A percentile compares a stretch with the other conserved stretches of the same genome.
Conservation (phyloP, 805 yeast genomes). For the Novakomyces olei region DNA sequence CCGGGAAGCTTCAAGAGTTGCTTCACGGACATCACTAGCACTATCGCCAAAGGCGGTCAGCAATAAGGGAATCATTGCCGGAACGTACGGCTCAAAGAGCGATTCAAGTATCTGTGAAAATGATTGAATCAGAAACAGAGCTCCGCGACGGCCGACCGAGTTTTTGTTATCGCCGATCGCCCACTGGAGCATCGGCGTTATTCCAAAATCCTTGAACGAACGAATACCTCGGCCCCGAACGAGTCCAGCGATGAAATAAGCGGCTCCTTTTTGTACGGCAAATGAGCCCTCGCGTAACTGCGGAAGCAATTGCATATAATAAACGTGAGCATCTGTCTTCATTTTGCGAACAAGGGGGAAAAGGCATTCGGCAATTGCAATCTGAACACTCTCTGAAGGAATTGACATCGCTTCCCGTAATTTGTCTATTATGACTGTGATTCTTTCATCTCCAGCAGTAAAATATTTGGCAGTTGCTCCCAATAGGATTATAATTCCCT, state of each 20-base stretch:
- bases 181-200: slow-evolving; percentile 49
- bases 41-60: slow-evolving; percentile 69
- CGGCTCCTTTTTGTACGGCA: slow-evolving; percentile 67
- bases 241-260: slow-evolving; percentile 86
- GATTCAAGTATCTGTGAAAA: slow-evolving; percentile 55
- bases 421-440: slow-evolving; percentile 40
- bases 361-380: slow-evolving; percentile 65
- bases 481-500: slow-evolving; percentile 63
- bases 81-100: slow-evolving; percentile 80
- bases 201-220: slow-evolving; percentile 50
- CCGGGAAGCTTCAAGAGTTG: slow-evolving; percentile 71
- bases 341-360: slow-evolving; percentile 56
- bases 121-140: slow-evolving; percentile 66
- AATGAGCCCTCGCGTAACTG: slow-evolving; percentile 31
- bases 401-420: slow-evolving; percentile 55
- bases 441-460: slow-evolving; percentile 39
- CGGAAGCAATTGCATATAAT: slow-evolving; percentile 37
- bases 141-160: slow-evolving; percentile 59
- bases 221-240: slow-evolving; percentile 76
- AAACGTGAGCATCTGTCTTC: slow-evolving; percentile 18
- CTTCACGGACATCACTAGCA: slow-evolving; percentile 64
- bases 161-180: slow-evolving; percentile 78
- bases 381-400: slow-evolving; percentile 77
- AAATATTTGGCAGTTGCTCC: slow-evolving; percentile 84
- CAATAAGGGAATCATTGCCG: slow-evolving; percentile 65